Base-by-base conservation (phyloP, 768 basidiomycete species). In the Strobilomyces echinocephalus region DNA sequence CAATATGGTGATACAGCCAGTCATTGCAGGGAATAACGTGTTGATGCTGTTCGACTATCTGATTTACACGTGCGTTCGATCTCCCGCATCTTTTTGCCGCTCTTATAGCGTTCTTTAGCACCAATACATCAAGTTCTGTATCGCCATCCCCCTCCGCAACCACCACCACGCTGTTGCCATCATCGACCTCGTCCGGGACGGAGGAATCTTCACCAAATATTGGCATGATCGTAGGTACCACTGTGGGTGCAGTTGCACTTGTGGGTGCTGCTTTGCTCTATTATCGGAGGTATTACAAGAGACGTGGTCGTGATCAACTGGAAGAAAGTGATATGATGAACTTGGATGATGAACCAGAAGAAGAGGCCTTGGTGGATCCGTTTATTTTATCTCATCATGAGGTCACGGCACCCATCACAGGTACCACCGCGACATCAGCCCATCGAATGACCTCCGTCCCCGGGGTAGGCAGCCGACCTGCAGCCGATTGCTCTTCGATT, bases 11-110 rank as follows among this genome's bases (percentile, higher is more conserved):
- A 34, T 63, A 14, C 35, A 51, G 24, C 55, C 61, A 0, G 20
- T 41, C 40, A 28, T 46, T 16, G 15, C 46, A 2, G 39, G 28
- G 14, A 35, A 11, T 12, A 3, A 31, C 0, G 40, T 60, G 24
- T 48, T 57, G 35, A 57, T 61, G 3, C 20, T 60, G 8, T 61
- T 61, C 7, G 60, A 62, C 21, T 63, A 63, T 42, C 21, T 60
- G 4, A 43, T 63, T 39, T 63, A 63, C 26, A 60, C 53, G 58
- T 61, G 31, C 3, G 59, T 49, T 18, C 20, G 14, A 6, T 15
- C 18, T 9, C 30, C 30, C 6, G 30, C 11, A 15, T 30, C 26
- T 10, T 21, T 11, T 1, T 8, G 1, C 24, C 24, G 10, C 11
- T 14, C 28, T 15, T 18, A 11, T 9, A 12, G 0, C 30, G 4